A percentile compares a stretch with the other conserved stretches of the same genome.
These are phyloP conservation scores for Aspergillus incahuasiensis DNA, from an alignment of 495 filamentous ascomycete genomes.

Conservation along the genomic window DNA sequence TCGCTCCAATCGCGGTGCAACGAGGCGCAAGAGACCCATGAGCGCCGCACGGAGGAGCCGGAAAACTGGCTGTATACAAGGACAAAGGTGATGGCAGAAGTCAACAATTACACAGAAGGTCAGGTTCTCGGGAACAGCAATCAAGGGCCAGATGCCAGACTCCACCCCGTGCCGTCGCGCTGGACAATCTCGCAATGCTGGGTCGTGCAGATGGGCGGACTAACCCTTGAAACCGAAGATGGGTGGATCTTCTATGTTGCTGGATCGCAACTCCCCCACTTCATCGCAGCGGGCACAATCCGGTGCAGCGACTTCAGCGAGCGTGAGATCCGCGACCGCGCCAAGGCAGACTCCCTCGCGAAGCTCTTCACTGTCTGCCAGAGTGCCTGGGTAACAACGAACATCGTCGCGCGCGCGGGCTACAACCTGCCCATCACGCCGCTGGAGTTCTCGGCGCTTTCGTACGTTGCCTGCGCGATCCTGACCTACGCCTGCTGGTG, in stretches of 20 bases:
- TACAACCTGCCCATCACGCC: constrained; percentile 1
- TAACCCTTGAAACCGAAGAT: background rate
- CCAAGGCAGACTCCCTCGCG: constrained; percentile 3
- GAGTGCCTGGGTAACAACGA: constrained; percentile 5
- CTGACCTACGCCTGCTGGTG: constrained; percentile 4
- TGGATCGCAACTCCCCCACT: background rate
- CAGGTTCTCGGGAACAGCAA: too few species aligned
- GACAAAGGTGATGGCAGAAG: background rate
- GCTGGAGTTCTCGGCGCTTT: constrained; percentile 6
- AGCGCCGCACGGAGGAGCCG: background rate
- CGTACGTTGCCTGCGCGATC: constrained; percentile 7
- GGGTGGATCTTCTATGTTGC: constrained; percentile 8
- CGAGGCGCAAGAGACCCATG: background rate
- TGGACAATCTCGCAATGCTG: background rate
- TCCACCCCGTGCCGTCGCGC: background rate
- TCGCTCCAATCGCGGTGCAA: constrained; percentile 2
- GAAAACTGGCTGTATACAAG: background rate
- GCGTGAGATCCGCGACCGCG: constrained; percentile 5
- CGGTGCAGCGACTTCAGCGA: constrained; percentile 4
- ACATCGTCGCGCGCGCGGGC: background rate
- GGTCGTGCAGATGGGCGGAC: background rate
- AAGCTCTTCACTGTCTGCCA: constrained; percentile 5
- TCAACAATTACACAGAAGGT: too few species aligned
- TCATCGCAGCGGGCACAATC: constrained; percentile 1
- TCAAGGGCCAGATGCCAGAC: background rate